phyloP scores from a whole-genome alignment of 1,284 basidiomycete genomes.

The Fistulinella cinereoalba region DNA sequence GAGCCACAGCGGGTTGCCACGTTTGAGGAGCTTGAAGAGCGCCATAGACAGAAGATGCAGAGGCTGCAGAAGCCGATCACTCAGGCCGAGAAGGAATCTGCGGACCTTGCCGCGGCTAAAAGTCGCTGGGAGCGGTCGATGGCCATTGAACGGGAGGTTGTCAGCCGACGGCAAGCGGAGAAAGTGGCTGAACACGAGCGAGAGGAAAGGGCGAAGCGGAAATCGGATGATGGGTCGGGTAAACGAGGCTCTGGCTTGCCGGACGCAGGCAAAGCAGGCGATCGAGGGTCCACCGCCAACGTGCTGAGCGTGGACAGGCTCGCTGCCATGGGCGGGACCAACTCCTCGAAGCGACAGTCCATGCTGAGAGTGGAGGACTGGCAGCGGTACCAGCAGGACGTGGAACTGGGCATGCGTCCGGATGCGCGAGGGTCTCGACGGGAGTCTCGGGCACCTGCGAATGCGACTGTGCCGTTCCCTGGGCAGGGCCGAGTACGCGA shows the following conservation, averaged over 20 bases:
- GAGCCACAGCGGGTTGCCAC: conserved; percentile 56
- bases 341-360: conserved; percentile 61
- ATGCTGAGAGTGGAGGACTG: conserved; percentile 80
- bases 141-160: conserved; percentile 64
- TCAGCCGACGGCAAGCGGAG: conserved; percentile 67
- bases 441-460: conserved; percentile 33
- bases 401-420: conserved; percentile 35
- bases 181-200: conserved; percentile 52
- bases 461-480: conserved; percentile 50
- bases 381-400: conserved; percentile 66
- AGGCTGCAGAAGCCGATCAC: conserved; percentile 74
- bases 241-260: conserved; percentile 30
- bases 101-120: conserved; percentile 64
- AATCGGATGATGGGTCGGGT: conserved; percentile 41
- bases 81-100: conserved; percentile 66
- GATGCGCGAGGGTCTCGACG: conserved; percentile 33
- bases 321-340: conserved; percentile 35
- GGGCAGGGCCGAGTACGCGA: conserved; percentile 26
- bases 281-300: conserved; percentile 47
- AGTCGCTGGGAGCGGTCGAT: conserved; percentile 75
- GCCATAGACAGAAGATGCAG: conserved; percentile 77
- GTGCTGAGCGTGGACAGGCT: conserved; percentile 61
- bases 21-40: conserved; percentile 76
- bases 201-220: conserved; percentile 44
- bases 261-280: conserved; percentile 30